phyloP scores from a whole-genome alignment of 2,329 filamentous ascomycete genomes.

The Clarireedia paspali region DNA sequence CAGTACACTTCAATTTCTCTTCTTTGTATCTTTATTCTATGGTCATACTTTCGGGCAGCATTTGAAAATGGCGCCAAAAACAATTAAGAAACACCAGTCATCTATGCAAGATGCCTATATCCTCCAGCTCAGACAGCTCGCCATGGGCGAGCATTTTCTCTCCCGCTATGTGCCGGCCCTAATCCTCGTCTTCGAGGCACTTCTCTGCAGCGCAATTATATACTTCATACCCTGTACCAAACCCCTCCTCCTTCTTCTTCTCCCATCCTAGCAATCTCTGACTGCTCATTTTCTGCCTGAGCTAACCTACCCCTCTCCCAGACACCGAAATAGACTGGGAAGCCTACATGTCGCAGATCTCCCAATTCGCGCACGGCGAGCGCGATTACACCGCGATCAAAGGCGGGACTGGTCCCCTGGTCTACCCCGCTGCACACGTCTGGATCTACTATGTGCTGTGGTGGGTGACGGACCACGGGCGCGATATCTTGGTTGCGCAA shows the following conservation, averaged over 20 bases:
- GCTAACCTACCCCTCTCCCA: conserved; percentile 27
- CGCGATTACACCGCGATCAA: conserved; percentile 80
- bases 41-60: background rate
- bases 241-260: background rate
- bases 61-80: background rate
- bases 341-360: conserved; percentile 92
- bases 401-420: conserved; percentile 84
- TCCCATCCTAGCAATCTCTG: too few species aligned
- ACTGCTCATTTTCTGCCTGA: background rate
- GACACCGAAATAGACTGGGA: conserved; percentile 98
- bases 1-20: too few species aligned
- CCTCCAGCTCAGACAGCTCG: conserved; percentile 20
- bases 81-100: conserved; percentile 1
- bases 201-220: conserved; percentile 26
- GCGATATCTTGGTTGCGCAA: conserved; percentile 73
- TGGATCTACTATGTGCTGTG: conserved; percentile 83
- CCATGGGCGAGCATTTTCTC: conserved; percentile 22
- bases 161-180: conserved; percentile 22
- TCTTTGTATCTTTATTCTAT: too few species aligned
- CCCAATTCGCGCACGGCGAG: conserved; percentile 73
- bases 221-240: conserved; percentile 24
- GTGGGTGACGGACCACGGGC: conserved; percentile 66
- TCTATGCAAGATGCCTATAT: conserved; percentile 7
- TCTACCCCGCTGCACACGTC: conserved; percentile 91
- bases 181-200: conserved; percentile 23